Conservation (phyloP, 2,329 filamentous ascomycete species). For the Juglanconis oblonga region DNA sequence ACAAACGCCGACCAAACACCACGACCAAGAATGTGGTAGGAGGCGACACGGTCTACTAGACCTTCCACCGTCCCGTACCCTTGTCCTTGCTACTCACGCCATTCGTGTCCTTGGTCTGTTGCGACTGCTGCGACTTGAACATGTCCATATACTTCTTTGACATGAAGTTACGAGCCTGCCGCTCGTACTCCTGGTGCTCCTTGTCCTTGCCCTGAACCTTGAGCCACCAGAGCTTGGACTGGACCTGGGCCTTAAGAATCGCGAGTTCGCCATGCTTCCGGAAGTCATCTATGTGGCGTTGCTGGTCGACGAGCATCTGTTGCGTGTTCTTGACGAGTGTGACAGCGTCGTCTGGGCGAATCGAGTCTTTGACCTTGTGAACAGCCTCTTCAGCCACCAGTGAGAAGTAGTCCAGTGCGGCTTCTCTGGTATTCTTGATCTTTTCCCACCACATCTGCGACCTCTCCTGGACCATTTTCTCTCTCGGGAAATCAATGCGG, state of each 20-base stretch:
- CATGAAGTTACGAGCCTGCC: constrained; percentile 44
- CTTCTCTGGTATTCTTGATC: constrained; percentile 26
- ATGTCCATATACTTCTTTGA: constrained; percentile 33
- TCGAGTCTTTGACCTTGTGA: constrained; percentile 24
- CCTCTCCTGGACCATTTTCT: constrained; percentile 29
- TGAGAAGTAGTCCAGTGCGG: constrained; percentile 20
- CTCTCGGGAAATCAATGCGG: constrained; percentile 28
- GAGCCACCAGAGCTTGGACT: constrained; percentile 56
- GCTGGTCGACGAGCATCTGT: constrained; percentile 29
- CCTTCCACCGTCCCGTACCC: constrained; percentile 6
- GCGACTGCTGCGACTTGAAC: constrained; percentile 28
- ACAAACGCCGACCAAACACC: background rate
- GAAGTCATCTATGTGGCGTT: constrained; percentile 29
- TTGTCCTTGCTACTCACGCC: background rate
- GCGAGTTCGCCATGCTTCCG: constrained; percentile 41
- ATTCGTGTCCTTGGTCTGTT: constrained; percentile 4
- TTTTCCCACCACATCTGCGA: constrained; percentile 29
- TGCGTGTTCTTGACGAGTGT: constrained; percentile 28
- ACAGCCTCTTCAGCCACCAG: constrained; percentile 23
- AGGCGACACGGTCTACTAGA: constrained; percentile 10
- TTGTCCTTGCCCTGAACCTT: constrained; percentile 47
- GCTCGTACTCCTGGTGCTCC: constrained; percentile 42
- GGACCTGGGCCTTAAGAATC: constrained; percentile 52
- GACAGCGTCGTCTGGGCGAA: constrained; percentile 23
- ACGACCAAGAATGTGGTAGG: background rate